Evolutionary conservation across 495 filamentous ascomycete genomes (phyloP), one percentile per base, ranked within the genome.

Genomic region (Pseudoneurospora amorphoporcata): DNA sequence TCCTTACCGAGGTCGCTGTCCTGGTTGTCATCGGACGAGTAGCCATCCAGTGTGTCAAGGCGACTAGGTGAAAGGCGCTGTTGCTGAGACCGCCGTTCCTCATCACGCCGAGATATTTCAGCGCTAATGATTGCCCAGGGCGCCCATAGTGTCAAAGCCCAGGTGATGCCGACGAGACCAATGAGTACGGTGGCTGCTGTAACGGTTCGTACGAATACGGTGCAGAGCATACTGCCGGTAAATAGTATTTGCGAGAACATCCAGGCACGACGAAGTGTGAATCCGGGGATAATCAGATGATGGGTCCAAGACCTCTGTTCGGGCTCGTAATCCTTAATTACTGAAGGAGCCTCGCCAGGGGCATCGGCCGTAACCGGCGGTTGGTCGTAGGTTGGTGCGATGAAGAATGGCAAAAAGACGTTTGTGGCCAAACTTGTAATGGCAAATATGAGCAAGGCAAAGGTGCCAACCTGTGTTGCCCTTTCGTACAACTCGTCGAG

Each of bases 71-170:
- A 69, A 17, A 72, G 32, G 23, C 71, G 71, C 69, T 75, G 74
- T 68, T 84, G 81, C 47, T 83, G 84, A 23, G 86, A 8, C 29
- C 91, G 90, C 68, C 89, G 86, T 29, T 91, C 83, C 68, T 90
- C 87, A 76, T 97, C 92, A 39, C 92, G 89, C 70, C 90, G 90
- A 68, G 89, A 88, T 53, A 97, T 92, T 81, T 97, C 94, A 41
- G 92, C 90, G 68, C 90, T 91, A 77, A 97, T 97, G 74, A 97
- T 90, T 42, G 94, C 94, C 84, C 94, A 97, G 0, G 94, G 94
- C 0, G 92, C 94, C 94, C 94, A 97, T 39, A 94, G 86, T 23
- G 93, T 92, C 69, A 97, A 82, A 32, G 94, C 93, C 94, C 94
- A 97, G 14, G 90, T 91, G 71, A 97, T 89, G 19, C 94, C 94